Evolutionary conservation across 345 rosid genomes (phyloP), one percentile per base, ranked within the genome.

Genomic region (Pugionium dolabratum): DNA sequence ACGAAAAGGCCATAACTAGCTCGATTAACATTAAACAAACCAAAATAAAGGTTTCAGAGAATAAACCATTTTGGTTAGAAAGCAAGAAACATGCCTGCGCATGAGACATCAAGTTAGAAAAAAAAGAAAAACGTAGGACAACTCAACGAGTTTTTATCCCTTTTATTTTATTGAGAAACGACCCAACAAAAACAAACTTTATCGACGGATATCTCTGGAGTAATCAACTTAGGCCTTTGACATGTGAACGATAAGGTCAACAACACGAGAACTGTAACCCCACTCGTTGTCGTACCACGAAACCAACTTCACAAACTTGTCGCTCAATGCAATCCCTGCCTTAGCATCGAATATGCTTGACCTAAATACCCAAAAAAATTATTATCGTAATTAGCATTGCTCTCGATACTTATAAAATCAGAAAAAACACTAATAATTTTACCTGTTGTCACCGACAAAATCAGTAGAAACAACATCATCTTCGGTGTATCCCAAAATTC

Each of bases 341-440:
- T 86, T 86, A 25, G 96, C 96, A 76, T 89, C 96, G 33, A 89
- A 89, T 44, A 89, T 85, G 60, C 96, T 89, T 46, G 96, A 88
- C 75, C 94, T 87, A 1, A 25, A 35, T 18, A 78, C 5, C 6
- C 6, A 5, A 37, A 37, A 37, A 18, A 18, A 18, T 18, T 18
- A 18, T 18, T 18, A 18, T 18, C 18, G 18, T 18, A 18, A 18
- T 18, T 18, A 18, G 18, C 18, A 18, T 18, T 18, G 18, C 18
- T 18, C 18, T 6, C 4, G 1, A 1, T 1, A 9, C n/a, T 29
- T 1, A 32, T 9, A 33, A 26, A 10, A 45, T 9, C 32, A 3
- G 9, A 4, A 45, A 42, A 11, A 3, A 7, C 4, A 30, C 5
- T 1, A 31, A 9, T 18, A 7, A 4, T 2, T 2, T 71, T 75